Percentiles rank a stretch among this genome's conserved stretches.
These are phyloP conservation scores for Xylariales sp. DNA, from an alignment of 2,329 filamentous ascomycete species.

Conservation along the genomic window DNA sequence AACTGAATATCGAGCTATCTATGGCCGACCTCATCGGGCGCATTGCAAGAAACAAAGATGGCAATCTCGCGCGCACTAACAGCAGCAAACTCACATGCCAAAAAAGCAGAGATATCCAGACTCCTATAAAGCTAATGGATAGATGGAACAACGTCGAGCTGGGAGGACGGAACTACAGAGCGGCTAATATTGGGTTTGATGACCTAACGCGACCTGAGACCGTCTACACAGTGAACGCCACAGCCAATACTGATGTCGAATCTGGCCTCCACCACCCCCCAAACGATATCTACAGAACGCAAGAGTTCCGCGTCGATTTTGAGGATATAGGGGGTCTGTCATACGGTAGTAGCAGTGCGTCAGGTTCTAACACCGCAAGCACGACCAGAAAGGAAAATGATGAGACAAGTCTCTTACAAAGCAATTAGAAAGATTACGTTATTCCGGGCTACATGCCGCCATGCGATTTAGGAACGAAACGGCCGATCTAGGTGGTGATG, in stretches of 20 bases:
- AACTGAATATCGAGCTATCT: conserved; percentile 65
- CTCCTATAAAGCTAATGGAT: background rate
- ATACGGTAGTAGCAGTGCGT: background rate
- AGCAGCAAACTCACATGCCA: background rate
- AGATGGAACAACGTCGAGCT: background rate
- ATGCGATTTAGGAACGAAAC: background rate
- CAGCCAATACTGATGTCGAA: background rate
- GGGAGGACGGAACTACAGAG: background rate
- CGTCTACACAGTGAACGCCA: conserved; percentile 20
- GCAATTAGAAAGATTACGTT: background rate
- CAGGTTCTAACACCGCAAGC: background rate
- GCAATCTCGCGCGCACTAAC: background rate
- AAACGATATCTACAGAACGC: conserved; percentile 6
- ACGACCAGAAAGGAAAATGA: conserved; percentile 3
- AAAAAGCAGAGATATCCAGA: background rate
- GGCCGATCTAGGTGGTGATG: background rate
- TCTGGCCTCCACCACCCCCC: background rate
- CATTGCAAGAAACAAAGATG: conserved; percentile 40
- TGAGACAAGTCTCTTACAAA: background rate
- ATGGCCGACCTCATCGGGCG: conserved; percentile 64
- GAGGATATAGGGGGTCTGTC: background rate
- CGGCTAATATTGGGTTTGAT: background rate
- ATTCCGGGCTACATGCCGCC: background rate
- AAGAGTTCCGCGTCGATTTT: conserved; percentile 21
- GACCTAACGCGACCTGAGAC: conserved; percentile 3